Percentiles rank a stretch among this genome's conserved stretches.
These are phyloP conservation scores for Coriaria nepalensis DNA, from an alignment of 306 rosid genomes.

Conservation along the genomic window DNA sequence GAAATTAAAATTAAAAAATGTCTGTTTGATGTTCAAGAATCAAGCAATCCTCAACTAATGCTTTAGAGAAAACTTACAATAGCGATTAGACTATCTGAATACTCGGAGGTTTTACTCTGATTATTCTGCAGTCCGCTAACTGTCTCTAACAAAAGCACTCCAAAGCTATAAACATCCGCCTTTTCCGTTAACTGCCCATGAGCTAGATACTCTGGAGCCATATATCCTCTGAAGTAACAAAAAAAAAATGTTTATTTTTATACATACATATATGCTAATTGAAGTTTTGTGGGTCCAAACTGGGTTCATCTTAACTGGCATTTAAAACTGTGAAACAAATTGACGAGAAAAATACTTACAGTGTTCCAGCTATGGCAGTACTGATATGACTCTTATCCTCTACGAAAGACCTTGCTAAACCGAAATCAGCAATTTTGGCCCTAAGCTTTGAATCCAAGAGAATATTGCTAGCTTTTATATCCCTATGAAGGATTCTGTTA, in stretches of 20 bases:
- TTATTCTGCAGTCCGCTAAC: constrained; percentile 62
- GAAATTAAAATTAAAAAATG: neutral
- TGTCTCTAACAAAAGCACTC: constrained; percentile 64
- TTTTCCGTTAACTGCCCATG: constrained; percentile 88
- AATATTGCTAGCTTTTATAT: constrained; percentile 86
- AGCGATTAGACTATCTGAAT: constrained; percentile 55
- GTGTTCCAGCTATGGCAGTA: constrained; percentile 89
- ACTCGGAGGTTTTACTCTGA: constrained; percentile 53
- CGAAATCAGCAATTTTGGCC: constrained; percentile 92
- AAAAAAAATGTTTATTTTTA: neutral
- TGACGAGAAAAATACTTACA: constrained; percentile 31
- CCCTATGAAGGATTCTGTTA: constrained; percentile 70
- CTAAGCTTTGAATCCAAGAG: constrained; percentile 61
- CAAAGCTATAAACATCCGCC: constrained; percentile 78
- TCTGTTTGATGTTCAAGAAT: constrained; percentile 2
- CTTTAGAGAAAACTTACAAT: constrained; percentile 33
- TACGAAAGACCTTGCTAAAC: constrained; percentile 81
- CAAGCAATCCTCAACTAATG: neutral
- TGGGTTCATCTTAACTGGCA: too few relatives aligned
- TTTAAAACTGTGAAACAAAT: too few relatives aligned
- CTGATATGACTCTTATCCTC: constrained; percentile 87
- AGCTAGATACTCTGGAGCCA: constrained; percentile 96
- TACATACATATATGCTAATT: neutral
- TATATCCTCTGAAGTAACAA: constrained; percentile 50
- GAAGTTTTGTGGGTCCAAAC: neutral